These are phyloP conservation scores for Diatrype stigma DNA, from an alignment of 2,329 filamentous ascomycete species.

Conservation along the genomic window DNA sequence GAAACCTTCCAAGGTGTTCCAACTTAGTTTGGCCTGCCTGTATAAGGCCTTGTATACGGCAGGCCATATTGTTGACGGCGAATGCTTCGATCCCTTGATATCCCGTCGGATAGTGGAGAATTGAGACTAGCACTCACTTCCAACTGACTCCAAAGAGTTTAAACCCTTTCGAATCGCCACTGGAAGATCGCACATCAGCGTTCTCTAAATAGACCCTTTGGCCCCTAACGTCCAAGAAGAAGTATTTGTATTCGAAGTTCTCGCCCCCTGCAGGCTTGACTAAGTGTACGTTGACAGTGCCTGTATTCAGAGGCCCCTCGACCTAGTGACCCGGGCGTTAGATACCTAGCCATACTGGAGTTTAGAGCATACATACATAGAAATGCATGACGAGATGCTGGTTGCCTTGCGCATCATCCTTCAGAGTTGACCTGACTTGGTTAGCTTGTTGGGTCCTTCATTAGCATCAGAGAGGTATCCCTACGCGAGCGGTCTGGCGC, in stretches of 20 bases:
- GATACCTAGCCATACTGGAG: slow-evolving; percentile 8
- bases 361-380: slow-evolving; percentile 50
- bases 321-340: slow-evolving; percentile 47
- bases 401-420: slow-evolving; percentile 68
- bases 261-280: slow-evolving; percentile 59
- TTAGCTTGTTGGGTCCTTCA: slow-evolving; percentile 21
- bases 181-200: slow-evolving; percentile 39
- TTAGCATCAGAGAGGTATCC: slow-evolving; percentile 5
- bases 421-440: slow-evolving; percentile 54
- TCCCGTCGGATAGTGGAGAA: background rate
- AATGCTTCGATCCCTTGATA: no score
- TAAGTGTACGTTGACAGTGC: slow-evolving; percentile 75
- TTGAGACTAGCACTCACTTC: slow-evolving; percentile 28
- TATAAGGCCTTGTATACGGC: no score
- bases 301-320: slow-evolving; percentile 70
- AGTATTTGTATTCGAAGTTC: slow-evolving; percentile 73
- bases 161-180: slow-evolving; percentile 37
- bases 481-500: slow-evolving; percentile 58
- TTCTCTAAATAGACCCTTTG: slow-evolving; percentile 63
- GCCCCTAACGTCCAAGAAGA: slow-evolving; percentile 77
- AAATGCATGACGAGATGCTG: slow-evolving; percentile 85
- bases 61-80: no score
- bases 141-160: slow-evolving; percentile 62
- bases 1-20: no score
- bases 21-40: no score